Conservation (phyloP, 805 yeast genomes). For the Trichomonascus vanleenenianus region DNA sequence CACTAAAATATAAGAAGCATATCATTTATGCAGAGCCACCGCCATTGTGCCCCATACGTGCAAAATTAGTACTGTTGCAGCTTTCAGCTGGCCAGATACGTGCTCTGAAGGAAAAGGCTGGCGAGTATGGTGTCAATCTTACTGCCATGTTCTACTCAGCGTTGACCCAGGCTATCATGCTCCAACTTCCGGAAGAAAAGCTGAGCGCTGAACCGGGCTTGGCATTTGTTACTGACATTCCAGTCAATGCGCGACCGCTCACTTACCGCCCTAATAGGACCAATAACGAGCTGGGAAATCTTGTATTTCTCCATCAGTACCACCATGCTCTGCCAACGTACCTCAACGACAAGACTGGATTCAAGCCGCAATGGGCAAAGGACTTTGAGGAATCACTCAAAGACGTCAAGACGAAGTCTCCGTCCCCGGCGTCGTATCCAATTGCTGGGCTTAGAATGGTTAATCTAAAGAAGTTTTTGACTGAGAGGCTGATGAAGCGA, state of each 20-base stretch:
- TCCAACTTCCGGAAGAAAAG: not conserved
- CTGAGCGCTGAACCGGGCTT: not conserved
- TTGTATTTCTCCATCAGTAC: not conserved
- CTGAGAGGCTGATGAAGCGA: not conserved
- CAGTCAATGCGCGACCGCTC: slow-evolving; percentile 2
- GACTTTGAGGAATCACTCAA: not conserved
- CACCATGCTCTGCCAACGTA: not conserved
- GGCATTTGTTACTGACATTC: not conserved
- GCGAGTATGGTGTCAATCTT: not conserved
- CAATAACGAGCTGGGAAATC: not conserved
- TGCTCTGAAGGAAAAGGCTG: not conserved
- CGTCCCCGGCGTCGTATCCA: not conserved
- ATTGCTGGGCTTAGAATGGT: not conserved
- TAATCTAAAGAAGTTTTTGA: slow-evolving; percentile 2
- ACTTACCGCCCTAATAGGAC: not conserved
- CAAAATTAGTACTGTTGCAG: not conserved
- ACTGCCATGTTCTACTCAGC: slow-evolving; percentile 6
- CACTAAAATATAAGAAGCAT: no score
- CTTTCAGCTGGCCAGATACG: not conserved
- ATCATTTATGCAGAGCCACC: not conserved
- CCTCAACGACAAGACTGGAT: not conserved
- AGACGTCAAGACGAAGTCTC: not conserved
- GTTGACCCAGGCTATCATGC: slow-evolving; percentile 6
- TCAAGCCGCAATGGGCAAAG: slow-evolving; percentile 7
- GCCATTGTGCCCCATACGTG: not conserved